Percentiles rank a stretch among this genome's conserved stretches.
Conservation (phyloP, 176 grass and related monocot genomes). For the Eragrostis curvula region DNA sequence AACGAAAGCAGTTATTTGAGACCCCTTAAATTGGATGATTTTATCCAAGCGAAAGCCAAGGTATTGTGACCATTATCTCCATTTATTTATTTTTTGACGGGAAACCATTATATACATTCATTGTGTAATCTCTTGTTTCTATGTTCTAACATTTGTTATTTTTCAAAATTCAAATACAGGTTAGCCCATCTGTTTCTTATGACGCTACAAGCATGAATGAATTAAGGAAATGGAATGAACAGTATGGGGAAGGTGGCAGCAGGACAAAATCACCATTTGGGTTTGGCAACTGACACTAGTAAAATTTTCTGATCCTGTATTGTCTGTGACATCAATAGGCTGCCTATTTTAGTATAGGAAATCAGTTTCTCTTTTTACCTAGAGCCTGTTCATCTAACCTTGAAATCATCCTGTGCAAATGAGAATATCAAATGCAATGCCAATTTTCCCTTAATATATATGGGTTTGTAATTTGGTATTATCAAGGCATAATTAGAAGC, state of each 20-base stretch:
- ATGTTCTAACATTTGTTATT: constrained; percentile 23
- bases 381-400: constrained; percentile 40
- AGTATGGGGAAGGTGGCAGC: constrained; percentile 93
- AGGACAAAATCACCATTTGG: constrained; percentile 78
- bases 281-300: constrained; percentile 66
- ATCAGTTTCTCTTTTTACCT: constrained; percentile 4
- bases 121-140: neutral
- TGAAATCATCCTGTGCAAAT: constrained; percentile 34
- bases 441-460: constrained; percentile 22
- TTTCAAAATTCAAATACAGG: constrained; percentile 46
- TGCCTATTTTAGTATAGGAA: constrained; percentile 17
- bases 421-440: constrained; percentile 22
- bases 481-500: neutral
- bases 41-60: constrained; percentile 94
- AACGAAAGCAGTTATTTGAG: constrained; percentile 50
- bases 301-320: constrained; percentile 9
- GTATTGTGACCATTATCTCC: constrained; percentile 41
- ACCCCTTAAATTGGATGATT: constrained; percentile 79
- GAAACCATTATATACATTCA: neutral
- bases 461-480: neutral
- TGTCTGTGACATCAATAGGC: constrained; percentile 42
- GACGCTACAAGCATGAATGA: constrained; percentile 92
- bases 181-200: constrained; percentile 84
- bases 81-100: no score
- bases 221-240: constrained; percentile 96